These are phyloP conservation scores for Boletus patriciae DNA, from an alignment of 768 basidiomycete species.

Conservation along the genomic window DNA sequence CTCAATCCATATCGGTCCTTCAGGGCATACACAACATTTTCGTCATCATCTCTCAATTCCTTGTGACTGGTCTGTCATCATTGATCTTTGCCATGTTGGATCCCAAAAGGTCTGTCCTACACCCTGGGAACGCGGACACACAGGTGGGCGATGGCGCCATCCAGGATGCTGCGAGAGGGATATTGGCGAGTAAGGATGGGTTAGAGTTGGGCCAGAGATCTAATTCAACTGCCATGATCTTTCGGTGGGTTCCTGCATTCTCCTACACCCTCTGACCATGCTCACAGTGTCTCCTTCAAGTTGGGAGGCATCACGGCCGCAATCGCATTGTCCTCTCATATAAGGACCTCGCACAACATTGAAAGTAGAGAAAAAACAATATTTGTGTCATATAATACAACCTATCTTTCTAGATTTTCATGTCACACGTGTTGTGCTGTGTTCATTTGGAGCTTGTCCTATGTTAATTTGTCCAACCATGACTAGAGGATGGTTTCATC, in stretches of 20 bases:
- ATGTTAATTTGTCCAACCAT: no score
- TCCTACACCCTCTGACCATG: no score
- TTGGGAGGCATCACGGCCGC: constrained; percentile 50
- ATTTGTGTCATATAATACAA: no score
- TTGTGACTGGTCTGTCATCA: constrained; percentile 83
- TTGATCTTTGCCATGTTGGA: constrained; percentile 87
- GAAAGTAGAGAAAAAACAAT: not conserved
- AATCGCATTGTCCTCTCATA: constrained; percentile 55
- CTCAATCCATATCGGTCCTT: not conserved
- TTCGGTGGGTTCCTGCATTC: constrained; percentile 48
- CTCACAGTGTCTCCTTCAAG: no score
- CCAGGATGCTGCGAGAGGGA: no score
- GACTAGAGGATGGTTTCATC: no score
- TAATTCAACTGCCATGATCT: constrained; percentile 76
- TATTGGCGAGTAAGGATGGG: not conserved
- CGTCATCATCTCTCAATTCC: constrained; percentile 91
- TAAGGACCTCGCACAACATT: constrained; percentile 45
- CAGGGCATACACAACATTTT: constrained; percentile 96
- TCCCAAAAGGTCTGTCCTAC: constrained; percentile 48
- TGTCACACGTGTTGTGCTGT: no score
- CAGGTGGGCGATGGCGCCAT: no score
- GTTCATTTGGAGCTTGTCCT: no score
- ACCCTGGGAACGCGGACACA: not conserved
- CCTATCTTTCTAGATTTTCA: no score
- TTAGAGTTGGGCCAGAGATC: no score